A percentile compares a stretch with the other conserved stretches of the same genome.
Conservation (phyloP, 2,329 filamentous ascomycete genomes). For the Penicillium sp. region DNA sequence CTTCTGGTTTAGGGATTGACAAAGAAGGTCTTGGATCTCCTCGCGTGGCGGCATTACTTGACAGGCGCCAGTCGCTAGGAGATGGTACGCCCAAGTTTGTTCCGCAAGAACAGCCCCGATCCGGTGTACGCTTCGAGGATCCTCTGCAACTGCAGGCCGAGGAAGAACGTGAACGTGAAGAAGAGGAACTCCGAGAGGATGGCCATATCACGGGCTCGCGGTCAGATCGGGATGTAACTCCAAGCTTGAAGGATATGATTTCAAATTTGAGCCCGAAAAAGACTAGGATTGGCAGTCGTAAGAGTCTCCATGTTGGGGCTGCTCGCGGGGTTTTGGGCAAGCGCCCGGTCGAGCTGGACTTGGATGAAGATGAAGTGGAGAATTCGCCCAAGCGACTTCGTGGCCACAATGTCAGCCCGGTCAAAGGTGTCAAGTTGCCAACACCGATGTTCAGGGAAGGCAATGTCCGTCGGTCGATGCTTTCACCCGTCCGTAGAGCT, state of each 20-base stretch:
- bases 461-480: constrained; percentile 59
- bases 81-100: constrained; percentile 65
- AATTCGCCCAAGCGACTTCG: constrained; percentile 64
- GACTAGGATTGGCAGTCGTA: constrained; percentile 64
- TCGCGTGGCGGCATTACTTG: constrained; percentile 68
- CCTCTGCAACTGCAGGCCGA: constrained; percentile 63
- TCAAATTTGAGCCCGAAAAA: constrained; percentile 75
- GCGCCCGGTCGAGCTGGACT: constrained; percentile 68
- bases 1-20: constrained; percentile 69
- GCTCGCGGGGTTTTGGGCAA: constrained; percentile 73
- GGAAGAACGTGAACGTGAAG: constrained; percentile 60
- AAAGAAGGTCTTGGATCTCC: constrained; percentile 73
- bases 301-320: constrained; percentile 74
- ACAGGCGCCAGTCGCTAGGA: constrained; percentile 69
- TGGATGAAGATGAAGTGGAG: constrained; percentile 61
- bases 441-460: constrained; percentile 68
- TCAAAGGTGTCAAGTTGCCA: constrained; percentile 71
- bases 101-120: constrained; percentile 48
- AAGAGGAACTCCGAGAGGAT: constrained; percentile 63
- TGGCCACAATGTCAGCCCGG: constrained; percentile 70
- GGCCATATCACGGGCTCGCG: constrained; percentile 47
- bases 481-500: constrained; percentile 49
- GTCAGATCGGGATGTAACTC: constrained; percentile 62
- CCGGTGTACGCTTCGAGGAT: constrained; percentile 64
- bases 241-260: constrained; percentile 74